Percentiles rank a stretch among this genome's conserved stretches.
These are phyloP conservation scores for Leptographium radiaticola DNA, from an alignment of 2,329 filamentous ascomycete species.

Conservation along the genomic window DNA sequence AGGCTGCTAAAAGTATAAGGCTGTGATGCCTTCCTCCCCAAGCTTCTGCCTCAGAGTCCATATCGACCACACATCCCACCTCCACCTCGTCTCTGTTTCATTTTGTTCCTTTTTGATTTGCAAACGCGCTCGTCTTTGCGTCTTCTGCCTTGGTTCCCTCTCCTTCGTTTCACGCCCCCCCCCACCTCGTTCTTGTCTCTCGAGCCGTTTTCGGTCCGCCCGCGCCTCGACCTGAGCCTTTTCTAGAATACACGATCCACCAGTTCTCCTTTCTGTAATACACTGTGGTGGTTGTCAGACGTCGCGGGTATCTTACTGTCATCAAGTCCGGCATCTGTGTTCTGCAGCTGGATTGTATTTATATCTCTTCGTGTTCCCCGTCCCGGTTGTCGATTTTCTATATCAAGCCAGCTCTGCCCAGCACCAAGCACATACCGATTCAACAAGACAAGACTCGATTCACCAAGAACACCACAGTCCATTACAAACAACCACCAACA, in stretches of 20 bases:
- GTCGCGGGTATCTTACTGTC: not conserved
- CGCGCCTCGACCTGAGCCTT: not conserved
- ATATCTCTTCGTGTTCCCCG: slow-evolving; percentile 1
- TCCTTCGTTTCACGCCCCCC: not conserved
- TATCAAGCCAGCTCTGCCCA: not conserved
- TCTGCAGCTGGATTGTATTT: slow-evolving; percentile 4
- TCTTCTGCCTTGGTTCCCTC: slow-evolving; percentile 8
- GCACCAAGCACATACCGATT: not conserved
- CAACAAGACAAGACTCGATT: not conserved
- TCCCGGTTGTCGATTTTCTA: not conserved
- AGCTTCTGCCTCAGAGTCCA: slow-evolving; percentile 8
- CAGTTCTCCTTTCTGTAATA: not conserved
- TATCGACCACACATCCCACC: slow-evolving; percentile 6
- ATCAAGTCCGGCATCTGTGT: not conserved
- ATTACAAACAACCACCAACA: not conserved
- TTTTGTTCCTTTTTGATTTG: not conserved
- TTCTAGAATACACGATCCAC: not conserved
- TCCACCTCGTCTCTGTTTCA: slow-evolving; percentile 12
- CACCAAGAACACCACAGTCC: not conserved
- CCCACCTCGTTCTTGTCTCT: not conserved
- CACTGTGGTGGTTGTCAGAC: not conserved
- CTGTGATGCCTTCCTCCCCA: slow-evolving; percentile 30
- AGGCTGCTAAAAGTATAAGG: slow-evolving; percentile 39
- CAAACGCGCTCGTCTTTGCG: slow-evolving; percentile 6
- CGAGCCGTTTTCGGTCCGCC: not conserved